Conservation (phyloP, 257 asterid species). For the Nicotiana benthamiana region DNA sequence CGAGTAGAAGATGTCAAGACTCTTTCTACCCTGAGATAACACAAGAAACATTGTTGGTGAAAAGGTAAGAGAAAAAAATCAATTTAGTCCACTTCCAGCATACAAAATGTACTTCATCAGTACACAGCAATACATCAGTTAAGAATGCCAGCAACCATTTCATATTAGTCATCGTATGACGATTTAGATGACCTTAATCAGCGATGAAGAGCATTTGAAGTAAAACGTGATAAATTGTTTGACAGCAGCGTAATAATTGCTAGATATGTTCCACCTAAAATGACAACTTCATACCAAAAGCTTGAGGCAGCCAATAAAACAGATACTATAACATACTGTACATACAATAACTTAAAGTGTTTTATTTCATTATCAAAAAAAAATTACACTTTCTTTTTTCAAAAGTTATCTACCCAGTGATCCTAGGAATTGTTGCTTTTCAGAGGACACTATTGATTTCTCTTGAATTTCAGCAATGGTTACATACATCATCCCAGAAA, state of each 20-base stretch:
- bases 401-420: background rate
- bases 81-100: background rate
- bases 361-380: background rate
- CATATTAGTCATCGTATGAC: background rate
- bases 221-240: background rate
- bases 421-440: background rate
- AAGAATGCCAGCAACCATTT: background rate
- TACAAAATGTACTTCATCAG: background rate
- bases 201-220: background rate
- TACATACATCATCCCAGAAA: background rate
- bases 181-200: background rate
- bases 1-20: slow-evolving; percentile 10
- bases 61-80: background rate
- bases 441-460: background rate
- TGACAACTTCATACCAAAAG: background rate
- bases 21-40: background rate
- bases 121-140: background rate
- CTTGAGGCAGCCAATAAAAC: background rate
- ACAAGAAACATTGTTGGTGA: background rate
- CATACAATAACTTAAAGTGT: background rate
- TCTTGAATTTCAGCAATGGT: background rate
- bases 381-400: background rate
- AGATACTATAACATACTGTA: background rate
- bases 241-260: background rate
- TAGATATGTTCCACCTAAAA: background rate